Evolutionary conservation across 495 filamentous ascomycete species (phyloP).

Genomic region (Tuber calosporum): DNA sequence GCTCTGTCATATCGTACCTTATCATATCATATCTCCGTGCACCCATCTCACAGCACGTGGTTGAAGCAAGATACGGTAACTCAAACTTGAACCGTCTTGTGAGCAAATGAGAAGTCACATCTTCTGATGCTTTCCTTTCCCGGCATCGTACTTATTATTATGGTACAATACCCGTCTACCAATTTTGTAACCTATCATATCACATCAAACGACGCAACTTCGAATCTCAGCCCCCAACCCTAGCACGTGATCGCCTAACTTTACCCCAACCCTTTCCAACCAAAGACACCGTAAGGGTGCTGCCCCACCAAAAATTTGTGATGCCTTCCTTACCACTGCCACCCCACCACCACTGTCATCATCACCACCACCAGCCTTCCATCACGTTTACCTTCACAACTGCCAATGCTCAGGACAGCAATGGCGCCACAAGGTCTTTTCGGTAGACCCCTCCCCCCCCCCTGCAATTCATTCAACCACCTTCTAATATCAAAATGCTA

Average conservation of each 20-base stretch:
- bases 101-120: neutral
- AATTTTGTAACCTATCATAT: no score
- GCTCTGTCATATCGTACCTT: neutral
- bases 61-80: neutral
- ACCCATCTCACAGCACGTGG: neutral
- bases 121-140: neutral
- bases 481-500: neutral
- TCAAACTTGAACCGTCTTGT: neutral
- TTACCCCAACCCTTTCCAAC: no score
- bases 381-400: neutral
- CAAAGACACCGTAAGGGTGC: no score
- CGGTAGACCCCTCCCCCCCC: neutral
- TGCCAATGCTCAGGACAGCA: neutral
- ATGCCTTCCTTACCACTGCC: no score
- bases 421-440: conserved; percentile 4
- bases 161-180: neutral
- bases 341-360: neutral
- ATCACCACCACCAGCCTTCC: neutral
- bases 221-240: neutral
- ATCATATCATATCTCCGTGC: neutral
- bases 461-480: neutral
- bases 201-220: no score
- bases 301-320: neutral
- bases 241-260: neutral
- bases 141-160: no score